Evolutionary conservation across 345 rosid genomes (phyloP).

Genomic region (Cardiospermum halicacabum): DNA sequence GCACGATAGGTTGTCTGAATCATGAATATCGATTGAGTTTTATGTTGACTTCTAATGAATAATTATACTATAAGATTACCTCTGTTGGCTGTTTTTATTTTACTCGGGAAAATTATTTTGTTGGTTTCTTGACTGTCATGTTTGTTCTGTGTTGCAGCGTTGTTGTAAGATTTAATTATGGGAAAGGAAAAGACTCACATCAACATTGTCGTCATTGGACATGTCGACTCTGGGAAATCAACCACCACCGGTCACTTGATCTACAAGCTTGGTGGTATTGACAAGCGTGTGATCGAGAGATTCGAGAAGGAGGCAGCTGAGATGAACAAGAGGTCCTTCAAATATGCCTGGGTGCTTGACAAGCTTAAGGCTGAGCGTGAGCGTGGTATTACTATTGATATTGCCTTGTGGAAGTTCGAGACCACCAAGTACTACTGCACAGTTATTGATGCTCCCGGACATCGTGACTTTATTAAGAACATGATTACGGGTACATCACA

Average conservation of each 20-base stretch:
- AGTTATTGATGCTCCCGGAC: constrained; percentile 76
- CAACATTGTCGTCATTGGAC: constrained; percentile 45
- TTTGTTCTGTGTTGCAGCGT: neutral
- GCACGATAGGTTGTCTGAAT: no score
- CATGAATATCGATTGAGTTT: no score
- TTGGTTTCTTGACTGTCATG: neutral
- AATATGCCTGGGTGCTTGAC: constrained; percentile 75
- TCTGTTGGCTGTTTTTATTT: no score
- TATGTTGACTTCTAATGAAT: no score
- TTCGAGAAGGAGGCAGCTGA: constrained; percentile 82
- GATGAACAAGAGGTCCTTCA: constrained; percentile 80
- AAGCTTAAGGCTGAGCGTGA: constrained; percentile 80
- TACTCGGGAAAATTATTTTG: no score
- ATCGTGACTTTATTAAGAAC: constrained; percentile 78
- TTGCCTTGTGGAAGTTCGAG: constrained; percentile 74
- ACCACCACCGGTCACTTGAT: constrained; percentile 74
- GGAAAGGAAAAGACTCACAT: constrained; percentile 40
- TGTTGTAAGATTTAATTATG: constrained; percentile 6
- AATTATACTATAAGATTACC: no score
- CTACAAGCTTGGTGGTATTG: constrained; percentile 83
- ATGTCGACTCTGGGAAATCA: constrained; percentile 60
- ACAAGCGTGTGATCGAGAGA: constrained; percentile 79
- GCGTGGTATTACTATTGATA: constrained; percentile 72
- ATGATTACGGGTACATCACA: constrained; percentile 81
- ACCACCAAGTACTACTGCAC: constrained; percentile 72